Evolutionary conservation across 495 filamentous ascomycete species (phyloP).

Genomic region (Lepidopterella palustris): DNA sequence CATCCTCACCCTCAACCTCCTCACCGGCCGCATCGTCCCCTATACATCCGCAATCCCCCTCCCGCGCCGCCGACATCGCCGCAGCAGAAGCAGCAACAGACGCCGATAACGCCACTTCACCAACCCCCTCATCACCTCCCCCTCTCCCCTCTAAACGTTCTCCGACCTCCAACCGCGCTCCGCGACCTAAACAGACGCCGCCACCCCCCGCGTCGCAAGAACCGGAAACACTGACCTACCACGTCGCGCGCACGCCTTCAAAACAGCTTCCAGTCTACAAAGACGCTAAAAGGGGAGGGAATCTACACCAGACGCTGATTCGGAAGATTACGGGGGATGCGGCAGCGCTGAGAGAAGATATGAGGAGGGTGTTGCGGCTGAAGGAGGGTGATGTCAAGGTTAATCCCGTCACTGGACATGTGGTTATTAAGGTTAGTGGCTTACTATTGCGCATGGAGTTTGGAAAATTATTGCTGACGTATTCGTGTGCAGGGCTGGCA

Average conservation of each 20-base stretch:
- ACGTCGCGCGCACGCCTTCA: conserved; percentile 61
- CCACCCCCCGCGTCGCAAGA: not conserved
- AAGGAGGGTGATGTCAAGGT: conserved; percentile 31
- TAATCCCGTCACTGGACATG: conserved; percentile 37
- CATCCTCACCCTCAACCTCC: conserved; percentile 7
- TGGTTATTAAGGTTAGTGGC: conserved; percentile 28
- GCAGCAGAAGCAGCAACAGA: conserved; percentile 24
- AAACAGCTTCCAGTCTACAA: conserved; percentile 77
- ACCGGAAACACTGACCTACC: conserved; percentile 50
- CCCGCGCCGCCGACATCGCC: conserved; percentile 14
- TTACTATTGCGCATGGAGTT: too few relatives aligned
- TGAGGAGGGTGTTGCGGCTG: conserved; percentile 32
- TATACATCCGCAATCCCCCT: conserved; percentile 4
- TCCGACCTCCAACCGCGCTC: conserved; percentile 41
- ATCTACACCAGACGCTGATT: conserved; percentile 64
- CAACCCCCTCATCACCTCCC: conserved; percentile 3
- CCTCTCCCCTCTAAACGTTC: conserved; percentile 30
- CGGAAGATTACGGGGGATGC: conserved; percentile 67
- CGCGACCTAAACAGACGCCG: conserved; percentile 11
- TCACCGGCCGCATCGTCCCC: conserved; percentile 26
- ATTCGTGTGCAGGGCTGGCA: conserved; percentile 1
- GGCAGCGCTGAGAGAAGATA: conserved; percentile 33
- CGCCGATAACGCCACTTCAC: conserved; percentile 13
- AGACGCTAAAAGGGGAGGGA: conserved; percentile 67
- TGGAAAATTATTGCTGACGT: too few relatives aligned